Conservation (phyloP, 345 rosid genomes). For the Trapa incisa region DNA sequence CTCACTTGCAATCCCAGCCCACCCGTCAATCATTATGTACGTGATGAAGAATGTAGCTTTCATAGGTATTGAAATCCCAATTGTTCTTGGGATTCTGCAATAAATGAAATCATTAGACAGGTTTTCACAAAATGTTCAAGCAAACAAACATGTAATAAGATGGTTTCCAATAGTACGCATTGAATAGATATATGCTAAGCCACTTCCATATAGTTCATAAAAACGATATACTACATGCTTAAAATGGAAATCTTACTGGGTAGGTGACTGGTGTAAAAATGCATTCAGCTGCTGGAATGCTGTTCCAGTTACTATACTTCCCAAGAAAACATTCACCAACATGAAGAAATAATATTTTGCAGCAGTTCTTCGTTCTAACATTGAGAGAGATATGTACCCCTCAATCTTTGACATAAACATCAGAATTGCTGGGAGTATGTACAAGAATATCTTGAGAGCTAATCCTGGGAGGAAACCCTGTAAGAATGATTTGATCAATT, state of each 20-base stretch:
- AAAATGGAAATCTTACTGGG: slow-evolving; percentile 40
- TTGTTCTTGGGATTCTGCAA: slow-evolving; percentile 86
- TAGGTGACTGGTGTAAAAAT: slow-evolving; percentile 81
- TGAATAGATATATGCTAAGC: neutral
- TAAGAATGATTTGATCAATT: slow-evolving; percentile 83
- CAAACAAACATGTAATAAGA: neutral
- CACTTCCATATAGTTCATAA: neutral
- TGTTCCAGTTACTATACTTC: slow-evolving; percentile 87
- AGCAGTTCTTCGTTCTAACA: slow-evolving; percentile 70
- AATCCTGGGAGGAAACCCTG: slow-evolving; percentile 98
- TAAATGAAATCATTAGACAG: neutral
- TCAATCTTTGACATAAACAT: slow-evolving; percentile 93
- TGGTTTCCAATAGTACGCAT: neutral
- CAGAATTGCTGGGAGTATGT: slow-evolving; percentile 55
- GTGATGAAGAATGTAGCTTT: slow-evolving; percentile 96
- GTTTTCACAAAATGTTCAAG: neutral
- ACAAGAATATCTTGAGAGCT: slow-evolving; percentile 76
- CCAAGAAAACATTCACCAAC: slow-evolving; percentile 94
- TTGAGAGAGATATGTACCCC: slow-evolving; percentile 71
- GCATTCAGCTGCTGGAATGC: slow-evolving; percentile 82
- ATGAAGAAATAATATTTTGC: slow-evolving; percentile 89
- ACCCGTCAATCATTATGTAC: slow-evolving; percentile 90
- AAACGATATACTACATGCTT: neutral
- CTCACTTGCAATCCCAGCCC: slow-evolving; percentile 98
- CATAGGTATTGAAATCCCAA: slow-evolving; percentile 96